phyloP scores from a whole-genome alignment of 331 rosid species.

The Acacia concinna region DNA sequence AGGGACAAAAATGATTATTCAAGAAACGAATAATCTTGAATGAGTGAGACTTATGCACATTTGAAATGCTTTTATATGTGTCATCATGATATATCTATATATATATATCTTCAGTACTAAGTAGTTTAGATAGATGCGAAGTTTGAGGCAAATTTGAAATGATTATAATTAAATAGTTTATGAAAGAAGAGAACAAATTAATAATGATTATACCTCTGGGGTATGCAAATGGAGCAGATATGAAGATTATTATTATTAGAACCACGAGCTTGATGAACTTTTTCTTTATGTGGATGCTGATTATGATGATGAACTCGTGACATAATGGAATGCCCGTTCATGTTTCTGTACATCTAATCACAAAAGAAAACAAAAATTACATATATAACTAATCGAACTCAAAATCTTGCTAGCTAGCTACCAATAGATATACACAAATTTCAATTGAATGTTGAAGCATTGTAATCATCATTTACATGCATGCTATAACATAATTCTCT shows the following conservation, averaged over 20 bases:
- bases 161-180: background rate
- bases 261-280: slow-evolving; percentile 15
- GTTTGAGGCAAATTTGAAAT: background rate
- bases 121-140: background rate
- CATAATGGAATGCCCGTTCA: slow-evolving; percentile 14
- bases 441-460: too few relatives aligned
- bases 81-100: background rate
- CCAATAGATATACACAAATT: too few relatives aligned
- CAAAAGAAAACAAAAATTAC: background rate
- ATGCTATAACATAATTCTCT: too few relatives aligned
- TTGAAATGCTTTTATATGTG: background rate
- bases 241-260: slow-evolving; percentile 1
- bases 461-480: too few relatives aligned
- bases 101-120: background rate
- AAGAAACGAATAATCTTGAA: background rate
- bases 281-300: slow-evolving; percentile 26
- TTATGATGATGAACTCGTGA: slow-evolving; percentile 9
- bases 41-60: background rate
- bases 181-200: background rate
- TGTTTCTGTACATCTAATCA: slow-evolving; percentile 42
- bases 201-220: slow-evolving; percentile 24
- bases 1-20: background rate
- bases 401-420: background rate
- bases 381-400: background rate
- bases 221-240: slow-evolving; percentile 24